Base-by-base conservation (phyloP, 805 yeast species). In the Candida xiaguanensis region DNA sequence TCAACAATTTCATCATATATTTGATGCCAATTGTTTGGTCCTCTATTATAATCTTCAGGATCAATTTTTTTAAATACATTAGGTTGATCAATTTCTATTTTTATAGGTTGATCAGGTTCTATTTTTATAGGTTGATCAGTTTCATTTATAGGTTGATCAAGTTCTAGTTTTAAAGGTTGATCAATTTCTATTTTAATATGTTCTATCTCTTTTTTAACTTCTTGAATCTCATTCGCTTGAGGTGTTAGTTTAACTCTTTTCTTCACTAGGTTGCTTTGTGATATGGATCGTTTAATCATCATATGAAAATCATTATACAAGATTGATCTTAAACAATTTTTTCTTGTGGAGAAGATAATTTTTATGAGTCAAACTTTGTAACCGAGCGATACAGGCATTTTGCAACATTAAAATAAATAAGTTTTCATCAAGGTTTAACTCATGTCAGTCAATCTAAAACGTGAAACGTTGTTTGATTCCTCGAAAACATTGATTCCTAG, bases 1-100 rank as follows among this genome's bases (percentile, higher is more conserved):
- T 59, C 63, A 39, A 80, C 78, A 24, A 89, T 67, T 43, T 69
- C 75, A 36, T 77, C 65, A 51, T 82, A 84, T 32, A 82, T 74
- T 2, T 70, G 65, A 43, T 63, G 58, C 66, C 84, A 85, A 47
- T 74, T 71, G 34, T 54, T 52, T 0, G 84, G 68, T 14, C 44
- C 44, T 13, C 35, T 38, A 4, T 24, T 8, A 8, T 29, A 24
- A 22, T 39, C 44, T 2, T 18, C 37, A 2, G 36, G 31, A 19
- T 35, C 44, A 2, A 37, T 30, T 24, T 34, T 31, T 5, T 39
- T 24, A 33, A 50, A 48, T 3, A 38, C 26, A 38, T 50, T 50
- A 18, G 43, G 29, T 3, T 18, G 3, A 9, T 36, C 39, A 14
- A 40, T 27, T 28, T 41, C 45, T 2, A n/a, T n/a, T n/a, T n/a